These are phyloP conservation scores for Ceriops tagal DNA, from an alignment of 345 rosid genomes.

Conservation along the genomic window DNA sequence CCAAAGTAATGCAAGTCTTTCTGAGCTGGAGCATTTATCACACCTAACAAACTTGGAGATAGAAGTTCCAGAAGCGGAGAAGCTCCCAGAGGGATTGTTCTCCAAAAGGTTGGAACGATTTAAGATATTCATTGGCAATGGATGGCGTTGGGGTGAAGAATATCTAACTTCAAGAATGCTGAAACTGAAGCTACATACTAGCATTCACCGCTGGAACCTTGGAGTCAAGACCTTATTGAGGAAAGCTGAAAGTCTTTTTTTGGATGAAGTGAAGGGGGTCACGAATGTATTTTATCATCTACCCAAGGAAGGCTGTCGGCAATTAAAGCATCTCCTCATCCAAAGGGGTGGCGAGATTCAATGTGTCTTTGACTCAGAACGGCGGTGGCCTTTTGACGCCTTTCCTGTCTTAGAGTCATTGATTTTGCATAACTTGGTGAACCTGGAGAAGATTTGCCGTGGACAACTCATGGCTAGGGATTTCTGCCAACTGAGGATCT, in stretches of 20 bases:
- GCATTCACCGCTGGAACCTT: neutral
- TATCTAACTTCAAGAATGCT: conserved; percentile 8
- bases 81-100: conserved; percentile 8
- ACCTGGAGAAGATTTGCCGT: conserved; percentile 22
- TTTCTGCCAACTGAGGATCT: conserved; percentile 10
- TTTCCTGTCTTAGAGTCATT: conserved; percentile 24
- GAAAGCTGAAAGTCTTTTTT: neutral
- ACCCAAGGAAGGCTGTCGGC: conserved; percentile 3
- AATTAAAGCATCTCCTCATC: neutral
- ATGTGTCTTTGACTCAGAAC: neutral
- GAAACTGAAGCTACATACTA: conserved; percentile 12
- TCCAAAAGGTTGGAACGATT: conserved; percentile 10
- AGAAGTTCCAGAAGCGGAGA: neutral
- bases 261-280: conserved; percentile 2
- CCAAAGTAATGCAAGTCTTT: conserved; percentile 13
- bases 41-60: conserved; percentile 14
- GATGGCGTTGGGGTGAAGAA: conserved; percentile 3
- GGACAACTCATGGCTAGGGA: neutral
- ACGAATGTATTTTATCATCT: neutral
- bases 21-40: conserved; percentile 19
- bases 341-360: neutral
- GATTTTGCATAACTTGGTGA: conserved; percentile 4
- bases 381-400: neutral
- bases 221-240: neutral
- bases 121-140: conserved; percentile 16